Base-by-base conservation (phyloP, 1,284 basidiomycete genomes). In the Pseudozyma pruni region DNA sequence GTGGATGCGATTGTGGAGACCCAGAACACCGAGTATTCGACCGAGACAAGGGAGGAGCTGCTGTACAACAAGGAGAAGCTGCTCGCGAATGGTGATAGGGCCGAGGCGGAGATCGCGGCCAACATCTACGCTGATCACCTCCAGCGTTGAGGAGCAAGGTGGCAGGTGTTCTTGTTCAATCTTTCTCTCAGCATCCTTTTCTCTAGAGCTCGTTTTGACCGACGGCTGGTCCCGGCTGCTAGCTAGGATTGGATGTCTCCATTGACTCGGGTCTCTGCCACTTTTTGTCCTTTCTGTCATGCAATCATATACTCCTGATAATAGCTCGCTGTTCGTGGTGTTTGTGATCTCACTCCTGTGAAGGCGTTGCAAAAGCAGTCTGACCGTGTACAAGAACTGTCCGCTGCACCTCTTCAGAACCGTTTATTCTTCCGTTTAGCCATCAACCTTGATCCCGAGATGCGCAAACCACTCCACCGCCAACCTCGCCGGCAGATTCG, bases 1-100 rank as follows among this genome's bases (percentile, higher is more conserved):
- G 96, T 98, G 60, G 96, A 99, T 84, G 96, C 96, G 56, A 98
- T 99, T 79, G 96, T 99, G 62, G 96, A 98, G 86, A 97, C 69
- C n/a, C 82, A 83, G 66, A 81, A 81, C 61, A 73, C 81, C 20
- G 84, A 84, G 63, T 98, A 90, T 86, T 91, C 93, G 10, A 97
- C 93, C 41, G 96, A 98, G 86, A 98, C 93, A 10, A 91, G 96
- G 63, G 96, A 98, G 84, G 96, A 99, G 84, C 88, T 98, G 57
- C 86, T 98, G 46, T 99, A 99, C 86, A 98, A 98, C 88, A 99
- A 98, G 86, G 93, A 85, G 80, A 84, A 96, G 85, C 87, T 98
- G 53, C 87, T 97, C 56, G 89, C 93, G 38, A 98, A 97, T 81
- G 96, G 96, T 62, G 96, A 98, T 85, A 86, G 91, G 70, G 92